Evolutionary conservation across 371 early-diverging fungal species (phyloP).

Genomic region (Lichtheimia ramosa): DNA sequence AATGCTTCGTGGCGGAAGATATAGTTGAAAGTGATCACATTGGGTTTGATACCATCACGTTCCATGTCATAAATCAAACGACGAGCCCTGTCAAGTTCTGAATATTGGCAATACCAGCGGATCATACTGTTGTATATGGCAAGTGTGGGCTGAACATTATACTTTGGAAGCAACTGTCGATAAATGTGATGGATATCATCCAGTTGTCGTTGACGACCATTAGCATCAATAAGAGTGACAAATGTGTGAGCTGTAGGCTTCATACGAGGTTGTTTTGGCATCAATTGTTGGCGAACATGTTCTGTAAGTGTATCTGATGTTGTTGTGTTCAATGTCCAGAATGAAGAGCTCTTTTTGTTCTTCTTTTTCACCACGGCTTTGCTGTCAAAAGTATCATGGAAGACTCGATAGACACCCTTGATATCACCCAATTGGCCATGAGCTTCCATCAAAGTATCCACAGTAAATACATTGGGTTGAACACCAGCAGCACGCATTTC

Average conservation of each 20-base stretch:
- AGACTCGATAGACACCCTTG: conserved; percentile 31
- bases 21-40: conserved; percentile 38
- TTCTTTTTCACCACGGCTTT: neutral
- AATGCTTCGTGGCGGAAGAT: conserved; percentile 44
- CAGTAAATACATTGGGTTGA: conserved; percentile 33
- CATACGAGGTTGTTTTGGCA: conserved; percentile 4
- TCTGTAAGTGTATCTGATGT: neutral
- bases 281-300: conserved; percentile 6
- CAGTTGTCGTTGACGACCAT: conserved; percentile 36
- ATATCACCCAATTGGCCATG: conserved; percentile 37
- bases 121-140: conserved; percentile 36
- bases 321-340: conserved; percentile 1
- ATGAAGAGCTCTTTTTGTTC: conserved; percentile 2
- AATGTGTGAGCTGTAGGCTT: conserved; percentile 34
- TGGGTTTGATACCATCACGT: conserved; percentile 29
- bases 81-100: conserved; percentile 32
- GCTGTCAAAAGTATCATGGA: conserved; percentile 17
- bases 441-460: conserved; percentile 39
- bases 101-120: conserved; percentile 37
- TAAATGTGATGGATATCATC: conserved; percentile 30
- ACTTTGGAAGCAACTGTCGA: conserved; percentile 34
- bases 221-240: conserved; percentile 38
- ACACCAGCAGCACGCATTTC: conserved; percentile 19
- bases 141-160: conserved; percentile 21
- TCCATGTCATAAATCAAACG: conserved; percentile 44